These are phyloP conservation scores for Diaporthe velutina DNA, from an alignment of 2,329 filamentous ascomycete genomes.

Conservation along the genomic window DNA sequence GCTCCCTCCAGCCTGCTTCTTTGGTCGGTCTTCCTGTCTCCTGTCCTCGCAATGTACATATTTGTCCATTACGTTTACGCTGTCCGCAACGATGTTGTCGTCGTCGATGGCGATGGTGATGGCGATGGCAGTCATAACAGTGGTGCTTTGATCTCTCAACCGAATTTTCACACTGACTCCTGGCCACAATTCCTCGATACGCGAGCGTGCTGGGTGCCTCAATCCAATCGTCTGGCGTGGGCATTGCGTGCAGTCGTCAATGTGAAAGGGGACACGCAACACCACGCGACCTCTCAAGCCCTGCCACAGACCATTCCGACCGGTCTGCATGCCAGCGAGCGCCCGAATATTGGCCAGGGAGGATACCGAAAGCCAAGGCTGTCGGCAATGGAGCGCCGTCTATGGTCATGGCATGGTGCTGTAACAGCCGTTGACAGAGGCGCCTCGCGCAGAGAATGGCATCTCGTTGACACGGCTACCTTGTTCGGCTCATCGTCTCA, in stretches of 20 bases:
- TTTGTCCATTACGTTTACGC: no score
- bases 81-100: background rate
- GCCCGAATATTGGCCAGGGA: background rate
- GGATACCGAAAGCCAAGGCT: background rate
- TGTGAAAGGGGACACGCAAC: background rate
- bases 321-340: background rate
- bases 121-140: background rate
- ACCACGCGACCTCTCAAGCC: background rate
- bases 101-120: no score
- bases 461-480: background rate
- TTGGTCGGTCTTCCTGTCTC: background rate
- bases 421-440: background rate
- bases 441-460: background rate
- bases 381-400: background rate
- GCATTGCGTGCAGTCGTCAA: background rate
- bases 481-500: conserved; percentile 13
- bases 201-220: background rate
- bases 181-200: background rate
- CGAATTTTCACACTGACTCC: background rate
- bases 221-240: background rate
- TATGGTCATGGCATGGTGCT: background rate
- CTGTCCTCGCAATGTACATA: background rate
- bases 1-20: background rate
- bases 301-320: background rate
- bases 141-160: no score